phyloP scores from a whole-genome alignment of 2,329 filamentous ascomycete genomes.

The Aspergillus sojae region DNA sequence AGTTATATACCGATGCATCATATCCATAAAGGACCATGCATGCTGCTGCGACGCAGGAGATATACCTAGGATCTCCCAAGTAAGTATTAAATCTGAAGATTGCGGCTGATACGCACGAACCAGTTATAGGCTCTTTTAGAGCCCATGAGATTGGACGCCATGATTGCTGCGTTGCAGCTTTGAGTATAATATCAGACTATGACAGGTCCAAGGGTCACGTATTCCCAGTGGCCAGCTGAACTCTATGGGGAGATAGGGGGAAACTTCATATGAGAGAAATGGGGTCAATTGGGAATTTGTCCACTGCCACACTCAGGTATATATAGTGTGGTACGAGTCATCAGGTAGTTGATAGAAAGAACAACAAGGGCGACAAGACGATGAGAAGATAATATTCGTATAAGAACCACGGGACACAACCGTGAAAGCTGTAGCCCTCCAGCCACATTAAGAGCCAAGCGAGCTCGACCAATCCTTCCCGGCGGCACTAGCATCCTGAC shows the following conservation, averaged over 20 bases:
- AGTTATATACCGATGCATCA: slow-evolving; percentile 74
- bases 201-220: neutral
- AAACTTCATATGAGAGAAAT: neutral
- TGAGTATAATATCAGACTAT: neutral
- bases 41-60: slow-evolving; percentile 69
- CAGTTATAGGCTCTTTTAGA: slow-evolving; percentile 37
- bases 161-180: slow-evolving; percentile 16
- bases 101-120: slow-evolving; percentile 17
- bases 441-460: slow-evolving; percentile 12
- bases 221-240: neutral
- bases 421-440: slow-evolving; percentile 1
- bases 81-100: neutral
- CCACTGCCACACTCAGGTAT: neutral
- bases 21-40: slow-evolving; percentile 78
- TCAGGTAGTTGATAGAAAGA: slow-evolving; percentile 4
- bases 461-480: slow-evolving; percentile 13
- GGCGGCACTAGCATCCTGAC: slow-evolving; percentile 23
- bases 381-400: slow-evolving; percentile 20
- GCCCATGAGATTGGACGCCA: slow-evolving; percentile 22
- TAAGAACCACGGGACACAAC: slow-evolving; percentile 9
- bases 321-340: neutral
- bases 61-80: slow-evolving; percentile 53
- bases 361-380: neutral
- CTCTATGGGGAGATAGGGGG: neutral
- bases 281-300: neutral